phyloP scores from a whole-genome alignment of 1,139 yeast genomes.

The Protomyces gravidus region DNA sequence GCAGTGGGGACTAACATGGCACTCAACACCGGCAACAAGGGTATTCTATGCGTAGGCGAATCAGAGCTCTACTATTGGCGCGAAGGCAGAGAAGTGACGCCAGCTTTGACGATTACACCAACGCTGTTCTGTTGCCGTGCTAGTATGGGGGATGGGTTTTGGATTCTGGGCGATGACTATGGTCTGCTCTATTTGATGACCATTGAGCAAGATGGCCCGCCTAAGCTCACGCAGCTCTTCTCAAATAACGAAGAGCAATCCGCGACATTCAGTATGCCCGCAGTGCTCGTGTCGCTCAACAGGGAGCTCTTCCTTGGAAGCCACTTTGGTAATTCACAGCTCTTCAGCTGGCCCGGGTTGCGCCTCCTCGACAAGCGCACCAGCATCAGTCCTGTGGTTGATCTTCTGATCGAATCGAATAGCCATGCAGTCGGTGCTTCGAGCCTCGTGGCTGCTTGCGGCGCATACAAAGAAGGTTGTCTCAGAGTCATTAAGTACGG shows the following conservation, averaged over 20 bases:
- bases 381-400: constrained; percentile 35
- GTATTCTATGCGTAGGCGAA: constrained; percentile 34
- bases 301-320: constrained; percentile 35
- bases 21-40: constrained; percentile 27
- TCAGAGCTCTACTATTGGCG: constrained; percentile 25
- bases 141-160: constrained; percentile 28
- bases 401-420: constrained; percentile 31
- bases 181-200: constrained; percentile 33
- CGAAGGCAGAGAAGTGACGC: no score
- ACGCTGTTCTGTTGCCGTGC: constrained; percentile 33
- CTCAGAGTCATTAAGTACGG: constrained; percentile 33
- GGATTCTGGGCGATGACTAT: constrained; percentile 34
- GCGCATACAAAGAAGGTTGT: constrained; percentile 36
- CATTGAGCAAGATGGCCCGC: constrained; percentile 9
- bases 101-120: constrained; percentile 29
- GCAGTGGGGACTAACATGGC: constrained; percentile 33
- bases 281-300: constrained; percentile 21
- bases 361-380: constrained; percentile 30
- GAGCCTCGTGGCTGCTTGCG: constrained; percentile 35
- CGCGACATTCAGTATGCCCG: constrained; percentile 32
- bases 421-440: constrained; percentile 28
- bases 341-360: constrained; percentile 28
- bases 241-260: constrained; percentile 30
- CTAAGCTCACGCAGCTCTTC: constrained; percentile 3
- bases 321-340: constrained; percentile 35